Conservation (phyloP, 73 alveolate genomes). For the Stentor coeruleus region DNA sequence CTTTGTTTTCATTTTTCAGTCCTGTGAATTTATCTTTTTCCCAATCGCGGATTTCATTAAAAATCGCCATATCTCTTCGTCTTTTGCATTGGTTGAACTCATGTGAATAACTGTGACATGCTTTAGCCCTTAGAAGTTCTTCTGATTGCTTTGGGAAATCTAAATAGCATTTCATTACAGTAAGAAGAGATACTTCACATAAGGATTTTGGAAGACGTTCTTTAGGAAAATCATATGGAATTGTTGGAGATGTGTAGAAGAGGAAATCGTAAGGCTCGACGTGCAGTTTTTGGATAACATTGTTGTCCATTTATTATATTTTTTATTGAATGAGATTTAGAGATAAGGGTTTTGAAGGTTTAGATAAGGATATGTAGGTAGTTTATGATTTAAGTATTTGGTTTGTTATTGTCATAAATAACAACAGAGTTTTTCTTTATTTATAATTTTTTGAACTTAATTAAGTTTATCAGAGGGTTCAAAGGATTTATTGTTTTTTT, state of each 20-base stretch:
- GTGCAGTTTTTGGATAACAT: not conserved
- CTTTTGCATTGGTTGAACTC: conserved; percentile 23
- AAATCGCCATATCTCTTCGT: conserved; percentile 17
- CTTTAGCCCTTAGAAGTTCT: not conserved
- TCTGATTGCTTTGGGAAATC: not conserved
- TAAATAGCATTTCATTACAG: not conserved
- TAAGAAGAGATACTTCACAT: conserved; percentile 14
- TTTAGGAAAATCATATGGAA: conserved; percentile 30
- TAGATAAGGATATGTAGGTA: too few species aligned
- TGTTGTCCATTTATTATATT: too few species aligned
- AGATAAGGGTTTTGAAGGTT: too few species aligned
- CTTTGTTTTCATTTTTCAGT: not conserved
- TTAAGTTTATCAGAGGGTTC: too few species aligned
- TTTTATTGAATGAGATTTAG: too few species aligned
- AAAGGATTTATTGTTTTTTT: too few species aligned
- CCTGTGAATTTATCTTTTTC: not conserved
- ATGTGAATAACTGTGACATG: conserved; percentile 6
- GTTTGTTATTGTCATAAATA: too few species aligned
- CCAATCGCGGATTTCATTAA: conserved; percentile 9
- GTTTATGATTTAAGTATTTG: too few species aligned
- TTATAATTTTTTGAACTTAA: too few species aligned
- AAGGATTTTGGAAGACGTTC: conserved; percentile 10
- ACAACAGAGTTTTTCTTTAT: too few species aligned
- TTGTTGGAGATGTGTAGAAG: conserved; percentile 15
- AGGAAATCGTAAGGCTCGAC: conserved; percentile 27